Percentiles rank a stretch among this genome's conserved stretches.
phyloP scores from a whole-genome alignment of 345 rosid genomes.

The Citrus sinensis region DNA sequence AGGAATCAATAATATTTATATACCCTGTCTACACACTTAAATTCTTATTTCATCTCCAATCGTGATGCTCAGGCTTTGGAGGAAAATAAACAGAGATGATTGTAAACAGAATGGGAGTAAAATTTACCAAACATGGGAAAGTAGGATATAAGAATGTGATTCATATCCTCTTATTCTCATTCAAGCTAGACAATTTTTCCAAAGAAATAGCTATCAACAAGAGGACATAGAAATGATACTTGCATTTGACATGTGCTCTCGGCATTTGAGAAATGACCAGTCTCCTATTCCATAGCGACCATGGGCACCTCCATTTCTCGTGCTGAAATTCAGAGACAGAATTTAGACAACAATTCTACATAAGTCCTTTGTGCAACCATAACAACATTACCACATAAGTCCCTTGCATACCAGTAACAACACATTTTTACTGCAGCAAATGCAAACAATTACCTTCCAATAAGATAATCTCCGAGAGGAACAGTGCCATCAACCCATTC shows the following conservation, averaged over 20 bases:
- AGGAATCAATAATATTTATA: not conserved
- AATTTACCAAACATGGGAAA: not conserved
- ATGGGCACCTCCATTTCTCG: slow-evolving; percentile 87
- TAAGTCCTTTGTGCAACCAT: slow-evolving; percentile 8
- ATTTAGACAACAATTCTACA: not conserved
- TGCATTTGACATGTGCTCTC: slow-evolving; percentile 75
- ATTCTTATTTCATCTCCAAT: not conserved
- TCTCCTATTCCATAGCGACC: slow-evolving; percentile 79
- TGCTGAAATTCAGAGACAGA: slow-evolving; percentile 44
- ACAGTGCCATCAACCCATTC: slow-evolving; percentile 98
- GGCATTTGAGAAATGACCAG: slow-evolving; percentile 81
- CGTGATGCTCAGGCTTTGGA: not conserved
- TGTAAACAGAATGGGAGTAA: not conserved
- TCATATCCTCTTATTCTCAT: not conserved
- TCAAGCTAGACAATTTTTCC: not conserved
- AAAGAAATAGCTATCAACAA: not conserved
- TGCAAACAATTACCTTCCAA: slow-evolving; percentile 61
- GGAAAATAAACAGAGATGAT: not conserved
- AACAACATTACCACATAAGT: not conserved
- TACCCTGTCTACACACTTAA: not conserved
- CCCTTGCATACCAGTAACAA: slow-evolving; percentile 11
- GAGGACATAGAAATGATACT: slow-evolving; percentile 29
- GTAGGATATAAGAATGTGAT: not conserved
- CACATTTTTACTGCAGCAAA: not conserved
- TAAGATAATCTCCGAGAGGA: slow-evolving; percentile 95